Base-by-base conservation (phyloP, 495 filamentous ascomycete genomes). In the Penicillium canescens region DNA sequence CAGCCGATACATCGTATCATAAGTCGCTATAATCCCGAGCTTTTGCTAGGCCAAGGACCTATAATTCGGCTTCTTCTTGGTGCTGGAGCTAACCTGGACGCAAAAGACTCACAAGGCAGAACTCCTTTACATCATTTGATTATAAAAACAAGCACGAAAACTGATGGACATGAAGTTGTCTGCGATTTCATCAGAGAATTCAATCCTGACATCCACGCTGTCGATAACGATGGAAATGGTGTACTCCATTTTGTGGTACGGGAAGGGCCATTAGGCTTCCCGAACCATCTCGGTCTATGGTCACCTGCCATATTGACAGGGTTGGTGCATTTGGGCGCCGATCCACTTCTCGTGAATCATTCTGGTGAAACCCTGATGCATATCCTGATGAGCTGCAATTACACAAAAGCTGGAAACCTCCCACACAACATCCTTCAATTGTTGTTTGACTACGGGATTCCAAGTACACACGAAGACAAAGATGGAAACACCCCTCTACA, bases 61-160 rank as follows among this genome's bases (percentile, higher is more conserved):
- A 38, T 50, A 4, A 24, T 40, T 34, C 20, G 33, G 5, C 21
- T 42, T 3, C 37, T 50, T 12, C 13, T 41, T 1, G 23, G 18
- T 12, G 21, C 23, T 6, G 47, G 47, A 5, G 47, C 23, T 4
- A 26, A 50, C 21, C 39, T 50, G 4, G 47, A 41, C 12, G 47
- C 37, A 21, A 50, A 31, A 33, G 47, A 50, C 14, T 18, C 10
- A 2, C 16, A 50, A 40, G 47, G 47, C 10, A 23, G 36, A 6
- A 50, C 37, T 11, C 47, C 47, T n/a, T 13, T 50, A 10, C 47
- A 41, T 28, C 47, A 50, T 50, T 4, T 40, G 20, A 21, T 48
- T 13, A 21, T 23, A 18, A 14, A 4, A 24, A 6, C 8, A 35
- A 48, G 7, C 7, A 16, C 6, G 20, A 2, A 4, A 2, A 4